Evolutionary conservation across 208 protist genomes (phyloP).

Genomic region (Leishmania guyanensis): DNA sequence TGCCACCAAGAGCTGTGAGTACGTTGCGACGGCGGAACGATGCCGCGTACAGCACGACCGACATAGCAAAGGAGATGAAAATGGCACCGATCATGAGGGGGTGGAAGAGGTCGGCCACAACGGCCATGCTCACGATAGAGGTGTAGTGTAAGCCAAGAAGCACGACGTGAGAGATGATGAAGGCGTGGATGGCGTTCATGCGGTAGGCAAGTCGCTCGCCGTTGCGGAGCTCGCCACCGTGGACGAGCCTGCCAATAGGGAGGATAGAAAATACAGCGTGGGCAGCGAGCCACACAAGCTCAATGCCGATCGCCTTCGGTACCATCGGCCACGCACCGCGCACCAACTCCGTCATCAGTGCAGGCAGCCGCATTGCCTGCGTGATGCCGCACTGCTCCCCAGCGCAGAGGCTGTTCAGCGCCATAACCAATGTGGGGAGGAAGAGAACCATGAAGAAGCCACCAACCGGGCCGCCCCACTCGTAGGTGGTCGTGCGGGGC

Average conservation of each 20-base stretch:
- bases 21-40: conserved; percentile 69
- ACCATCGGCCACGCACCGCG: conserved; percentile 40
- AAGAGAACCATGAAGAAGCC: conserved; percentile 51
- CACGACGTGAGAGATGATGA: conserved; percentile 57
- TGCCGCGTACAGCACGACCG: conserved; percentile 58
- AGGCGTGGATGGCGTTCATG: conserved; percentile 86
- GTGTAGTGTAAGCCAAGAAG: conserved; percentile 49
- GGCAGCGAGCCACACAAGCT: conserved; percentile 62
- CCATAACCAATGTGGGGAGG: conserved; percentile 62
- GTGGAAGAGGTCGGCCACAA: conserved; percentile 61
- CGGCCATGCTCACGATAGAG: conserved; percentile 45
- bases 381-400: conserved; percentile 35
- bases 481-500: conserved; percentile 58
- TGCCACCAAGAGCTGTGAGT: conserved; percentile 76
- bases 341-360: conserved; percentile 21
- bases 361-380: conserved; percentile 22
- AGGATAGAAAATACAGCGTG: conserved; percentile 74
- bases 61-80: conserved; percentile 71
- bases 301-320: conserved; percentile 51
- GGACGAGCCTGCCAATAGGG: conserved; percentile 68
- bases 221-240: conserved; percentile 63
- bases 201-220: conserved; percentile 71
- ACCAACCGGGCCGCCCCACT: conserved; percentile 83
- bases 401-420: conserved; percentile 63
- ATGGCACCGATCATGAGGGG: conserved; percentile 77